phyloP scores from a whole-genome alignment of 2,329 filamentous ascomycete species.

The Cylindrodendrum hubeiense region DNA sequence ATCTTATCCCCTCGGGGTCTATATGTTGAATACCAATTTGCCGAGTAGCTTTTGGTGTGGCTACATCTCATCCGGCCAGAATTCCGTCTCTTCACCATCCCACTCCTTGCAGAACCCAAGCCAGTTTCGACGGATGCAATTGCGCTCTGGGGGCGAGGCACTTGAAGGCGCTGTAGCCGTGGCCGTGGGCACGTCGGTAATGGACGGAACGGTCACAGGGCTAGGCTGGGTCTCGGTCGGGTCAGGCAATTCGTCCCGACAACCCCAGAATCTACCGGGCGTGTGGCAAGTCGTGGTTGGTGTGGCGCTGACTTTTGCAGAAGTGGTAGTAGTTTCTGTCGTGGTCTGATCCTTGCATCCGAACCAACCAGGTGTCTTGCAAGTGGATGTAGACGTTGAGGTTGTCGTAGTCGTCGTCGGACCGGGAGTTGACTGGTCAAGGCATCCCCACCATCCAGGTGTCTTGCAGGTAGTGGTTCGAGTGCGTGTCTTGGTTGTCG shows the following conservation, averaged over 20 bases:
- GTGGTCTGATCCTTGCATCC: conserved; percentile 68
- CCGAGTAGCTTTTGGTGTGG: not conserved
- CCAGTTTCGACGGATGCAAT: conserved; percentile 55
- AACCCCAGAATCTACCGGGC: conserved; percentile 70
- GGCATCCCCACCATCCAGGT: conserved; percentile 90
- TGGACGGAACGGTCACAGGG: conserved; percentile 41
- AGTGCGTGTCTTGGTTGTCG: conserved; percentile 76
- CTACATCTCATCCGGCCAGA: conserved; percentile 50
- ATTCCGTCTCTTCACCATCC: conserved; percentile 42
- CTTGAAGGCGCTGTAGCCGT: conserved; percentile 43
- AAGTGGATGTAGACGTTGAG: conserved; percentile 65
- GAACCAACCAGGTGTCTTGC: conserved; percentile 75
- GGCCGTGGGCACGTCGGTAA: conserved; percentile 48
- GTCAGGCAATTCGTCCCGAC: conserved; percentile 57
- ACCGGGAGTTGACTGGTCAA: conserved; percentile 72
- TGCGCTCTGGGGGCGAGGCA: conserved; percentile 41
- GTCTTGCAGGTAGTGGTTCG: conserved; percentile 90
- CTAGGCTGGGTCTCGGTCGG: conserved; percentile 50
- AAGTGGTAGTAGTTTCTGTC: conserved; percentile 53
- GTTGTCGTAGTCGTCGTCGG: conserved; percentile 57
- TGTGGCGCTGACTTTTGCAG: conserved; percentile 45
- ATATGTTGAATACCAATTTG: not conserved
- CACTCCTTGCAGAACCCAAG: conserved; percentile 57
- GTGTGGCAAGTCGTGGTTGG: conserved; percentile 57
- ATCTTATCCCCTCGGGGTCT: not conserved